Evolutionary conservation across 1,284 basidiomycete genomes (phyloP).

Genomic region (Ustilago loliicola): DNA sequence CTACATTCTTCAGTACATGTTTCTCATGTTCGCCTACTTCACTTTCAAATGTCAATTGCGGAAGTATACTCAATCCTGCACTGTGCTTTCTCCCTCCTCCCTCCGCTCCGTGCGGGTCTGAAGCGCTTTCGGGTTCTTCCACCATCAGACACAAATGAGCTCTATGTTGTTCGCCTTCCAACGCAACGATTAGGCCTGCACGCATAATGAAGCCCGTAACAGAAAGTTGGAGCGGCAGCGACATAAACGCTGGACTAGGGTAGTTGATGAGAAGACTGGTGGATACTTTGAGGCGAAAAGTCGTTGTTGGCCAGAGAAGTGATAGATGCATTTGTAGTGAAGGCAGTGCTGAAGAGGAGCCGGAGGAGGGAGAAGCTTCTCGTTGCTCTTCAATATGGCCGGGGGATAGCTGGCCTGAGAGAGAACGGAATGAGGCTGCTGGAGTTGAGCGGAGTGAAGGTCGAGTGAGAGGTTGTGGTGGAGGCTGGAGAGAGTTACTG

Average conservation of each 20-base stretch:
- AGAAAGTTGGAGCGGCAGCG: conserved; percentile 89
- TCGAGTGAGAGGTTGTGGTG: conserved; percentile 16
- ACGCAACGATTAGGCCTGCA: conserved; percentile 89
- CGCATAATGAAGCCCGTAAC: conserved; percentile 88
- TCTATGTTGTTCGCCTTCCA: conserved; percentile 82
- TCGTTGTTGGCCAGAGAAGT: conserved; percentile 61
- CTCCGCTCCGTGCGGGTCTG: conserved; percentile 35
- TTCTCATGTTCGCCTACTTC: conserved; percentile 97
- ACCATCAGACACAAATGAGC: conserved; percentile 83
- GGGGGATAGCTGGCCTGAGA: conserved; percentile 32
- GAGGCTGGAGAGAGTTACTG: conserved; percentile 32
- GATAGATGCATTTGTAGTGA: conserved; percentile 61
- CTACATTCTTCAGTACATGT: conserved; percentile 95
- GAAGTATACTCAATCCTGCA: conserved; percentile 83
- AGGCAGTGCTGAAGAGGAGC: conserved; percentile 41
- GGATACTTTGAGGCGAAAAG: conserved; percentile 77
- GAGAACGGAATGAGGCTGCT: conserved; percentile 25
- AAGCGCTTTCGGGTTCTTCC: conserved; percentile 48
- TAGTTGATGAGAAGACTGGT: conserved; percentile 96
- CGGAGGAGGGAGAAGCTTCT: conserved; percentile 9
- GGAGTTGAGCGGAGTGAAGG: conserved; percentile 32
- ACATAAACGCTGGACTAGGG: conserved; percentile 93
- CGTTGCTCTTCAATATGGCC: conserved; percentile 11
- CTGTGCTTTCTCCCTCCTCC: conserved; percentile 8
- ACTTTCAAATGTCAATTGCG: conserved; percentile 91